phyloP scores from a whole-genome alignment of 2,329 filamentous ascomycete species.

The Paramyrothecium roridum region DNA sequence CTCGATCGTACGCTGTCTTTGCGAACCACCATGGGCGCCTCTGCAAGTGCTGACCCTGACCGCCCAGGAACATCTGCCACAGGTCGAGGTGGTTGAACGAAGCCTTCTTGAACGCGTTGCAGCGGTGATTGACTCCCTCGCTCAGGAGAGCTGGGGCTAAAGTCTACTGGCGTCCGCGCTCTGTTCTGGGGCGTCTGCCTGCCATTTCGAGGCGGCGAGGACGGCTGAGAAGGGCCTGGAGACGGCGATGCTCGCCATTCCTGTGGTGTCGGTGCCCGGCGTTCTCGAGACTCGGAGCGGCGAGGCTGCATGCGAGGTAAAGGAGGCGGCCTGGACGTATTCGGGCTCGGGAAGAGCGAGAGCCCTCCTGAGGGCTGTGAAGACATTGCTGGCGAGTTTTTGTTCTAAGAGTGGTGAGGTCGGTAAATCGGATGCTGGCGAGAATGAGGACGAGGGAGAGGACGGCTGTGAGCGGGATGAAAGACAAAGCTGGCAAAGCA shows the following conservation, averaged over 20 bases:
- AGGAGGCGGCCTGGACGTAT: conserved; percentile 25
- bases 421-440: conserved; percentile 8
- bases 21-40: conserved; percentile 46
- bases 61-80: conserved; percentile 40
- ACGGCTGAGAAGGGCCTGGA: conserved; percentile 9
- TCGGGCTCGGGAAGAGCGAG: conserved; percentile 56
- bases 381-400: conserved; percentile 28
- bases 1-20: conserved; percentile 47
- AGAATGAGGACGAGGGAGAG: neutral
- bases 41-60: conserved; percentile 49
- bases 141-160: conserved; percentile 23
- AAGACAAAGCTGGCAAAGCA: conserved; percentile 8
- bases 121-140: conserved; percentile 5
- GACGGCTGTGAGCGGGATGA: too few relatives aligned
- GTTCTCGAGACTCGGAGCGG: conserved; percentile 33
- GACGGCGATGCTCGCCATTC: conserved; percentile 19
- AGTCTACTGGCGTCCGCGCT: conserved; percentile 28
- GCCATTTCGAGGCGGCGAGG: conserved; percentile 24
- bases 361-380: conserved; percentile 45
- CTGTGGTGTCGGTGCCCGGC: conserved; percentile 32
- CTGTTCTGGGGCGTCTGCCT: conserved; percentile 29
- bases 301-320: conserved; percentile 31
- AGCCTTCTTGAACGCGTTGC: conserved; percentile 8
- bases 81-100: conserved; percentile 36
- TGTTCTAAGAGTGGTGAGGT: conserved; percentile 18